phyloP scores from a whole-genome alignment of 139 green algal genomes.

The Medakamo hakoo region DNA sequence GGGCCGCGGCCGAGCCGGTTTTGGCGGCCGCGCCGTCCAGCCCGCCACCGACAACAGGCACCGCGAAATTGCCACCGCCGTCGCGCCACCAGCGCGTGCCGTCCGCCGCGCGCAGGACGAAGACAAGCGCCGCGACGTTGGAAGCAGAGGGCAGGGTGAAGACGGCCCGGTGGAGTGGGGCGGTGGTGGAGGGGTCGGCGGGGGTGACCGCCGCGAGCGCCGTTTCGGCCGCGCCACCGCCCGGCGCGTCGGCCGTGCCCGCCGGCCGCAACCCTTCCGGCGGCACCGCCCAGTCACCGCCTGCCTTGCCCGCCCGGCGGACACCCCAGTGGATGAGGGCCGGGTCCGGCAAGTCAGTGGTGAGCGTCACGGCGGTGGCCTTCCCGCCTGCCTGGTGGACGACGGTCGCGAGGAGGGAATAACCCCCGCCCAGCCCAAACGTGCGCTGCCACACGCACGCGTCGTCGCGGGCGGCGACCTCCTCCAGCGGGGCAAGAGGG shows the following conservation, averaged over 20 bases:
- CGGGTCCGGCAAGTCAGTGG: slow-evolving; percentile 40
- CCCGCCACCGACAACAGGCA: slow-evolving; percentile 40
- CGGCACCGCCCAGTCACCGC: slow-evolving; percentile 21
- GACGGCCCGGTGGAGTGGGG: slow-evolving; percentile 56
- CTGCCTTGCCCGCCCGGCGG: slow-evolving; percentile 9
- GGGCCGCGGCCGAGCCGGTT: not conserved
- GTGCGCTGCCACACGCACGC: slow-evolving; percentile 19
- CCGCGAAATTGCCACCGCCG: slow-evolving; percentile 52
- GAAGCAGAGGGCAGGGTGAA: slow-evolving; percentile 35
- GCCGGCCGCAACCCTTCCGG: slow-evolving; percentile 4
- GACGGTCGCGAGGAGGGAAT: slow-evolving; percentile 59
- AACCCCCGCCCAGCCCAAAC: slow-evolving; percentile 33
- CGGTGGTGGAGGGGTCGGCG: no score
- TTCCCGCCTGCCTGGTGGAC: slow-evolving; percentile 23
- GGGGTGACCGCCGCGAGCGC: no score
- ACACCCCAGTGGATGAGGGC: slow-evolving; percentile 80
- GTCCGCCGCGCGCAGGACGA: slow-evolving; percentile 58
- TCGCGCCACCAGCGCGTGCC: slow-evolving; percentile 73
- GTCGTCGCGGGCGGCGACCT: slow-evolving; percentile 18
- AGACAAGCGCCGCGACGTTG: slow-evolving; percentile 29
- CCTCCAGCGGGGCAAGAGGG: slow-evolving; percentile 23
- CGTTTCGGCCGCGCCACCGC: slow-evolving; percentile 33
- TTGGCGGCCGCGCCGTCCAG: not conserved
- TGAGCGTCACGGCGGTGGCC: slow-evolving; percentile 28
- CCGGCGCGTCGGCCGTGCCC: slow-evolving; percentile 8